Evolutionary conservation across 2,329 filamentous ascomycete genomes (phyloP).

Genomic region (Xylariaceae sp.): DNA sequence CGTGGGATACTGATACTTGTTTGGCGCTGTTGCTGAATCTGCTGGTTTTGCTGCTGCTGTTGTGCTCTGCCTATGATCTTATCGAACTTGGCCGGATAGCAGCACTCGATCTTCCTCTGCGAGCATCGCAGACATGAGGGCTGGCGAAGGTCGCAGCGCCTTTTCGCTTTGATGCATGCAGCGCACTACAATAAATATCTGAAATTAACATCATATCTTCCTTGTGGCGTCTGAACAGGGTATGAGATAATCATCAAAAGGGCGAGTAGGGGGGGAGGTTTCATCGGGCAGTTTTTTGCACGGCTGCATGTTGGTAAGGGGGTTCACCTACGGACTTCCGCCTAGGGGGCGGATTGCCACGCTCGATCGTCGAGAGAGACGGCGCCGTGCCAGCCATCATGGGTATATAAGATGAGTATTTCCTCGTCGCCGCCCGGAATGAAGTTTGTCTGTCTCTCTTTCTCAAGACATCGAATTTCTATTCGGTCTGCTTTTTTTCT

Average conservation of each 20-base stretch:
- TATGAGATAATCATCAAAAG: not conserved
- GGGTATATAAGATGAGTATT: not conserved
- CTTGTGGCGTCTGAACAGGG: not conserved
- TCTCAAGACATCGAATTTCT: too few relatives aligned
- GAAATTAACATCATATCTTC: not conserved
- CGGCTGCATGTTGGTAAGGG: too few relatives aligned
- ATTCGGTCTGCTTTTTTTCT: too few relatives aligned
- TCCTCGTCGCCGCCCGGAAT: too few relatives aligned
- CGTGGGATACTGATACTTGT: not conserved
- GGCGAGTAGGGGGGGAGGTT: not conserved
- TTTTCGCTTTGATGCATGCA: constrained; percentile 21
- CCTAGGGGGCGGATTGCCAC: constrained; percentile 20
- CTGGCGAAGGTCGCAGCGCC: constrained; percentile 21
- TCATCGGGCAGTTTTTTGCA: not conserved
- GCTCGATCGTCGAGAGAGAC: constrained; percentile 19
- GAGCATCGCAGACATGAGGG: constrained; percentile 21
- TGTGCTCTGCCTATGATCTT: not conserved
- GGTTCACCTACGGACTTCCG: constrained; percentile 19
- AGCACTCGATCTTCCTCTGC: constrained; percentile 18
- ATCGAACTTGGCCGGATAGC: constrained; percentile 6
- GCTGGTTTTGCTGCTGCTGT: too few relatives aligned
- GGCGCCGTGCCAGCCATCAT: not conserved
- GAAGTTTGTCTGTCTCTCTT: too few relatives aligned
- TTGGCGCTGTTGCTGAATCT: not conserved
- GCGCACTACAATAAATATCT: constrained; percentile 11